These are phyloP conservation scores for Penicillium cataractarum DNA, from an alignment of 495 filamentous ascomycete genomes.

Conservation along the genomic window DNA sequence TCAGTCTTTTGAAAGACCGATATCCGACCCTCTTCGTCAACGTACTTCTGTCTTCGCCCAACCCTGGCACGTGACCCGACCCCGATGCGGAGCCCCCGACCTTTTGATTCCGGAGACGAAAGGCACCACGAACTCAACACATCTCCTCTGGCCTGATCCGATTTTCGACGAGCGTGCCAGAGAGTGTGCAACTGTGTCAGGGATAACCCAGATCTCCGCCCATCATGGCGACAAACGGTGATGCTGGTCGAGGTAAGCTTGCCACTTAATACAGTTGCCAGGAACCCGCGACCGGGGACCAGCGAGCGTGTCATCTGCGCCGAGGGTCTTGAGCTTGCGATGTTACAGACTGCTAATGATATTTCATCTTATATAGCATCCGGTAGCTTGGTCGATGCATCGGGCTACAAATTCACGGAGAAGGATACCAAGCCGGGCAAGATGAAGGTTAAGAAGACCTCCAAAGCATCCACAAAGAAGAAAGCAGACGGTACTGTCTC, in stretches of 20 bases:
- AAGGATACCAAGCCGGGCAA: slow-evolving; percentile 67
- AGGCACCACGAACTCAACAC: slow-evolving; percentile 16
- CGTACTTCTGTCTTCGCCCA: not conserved
- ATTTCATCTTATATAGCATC: slow-evolving; percentile 22
- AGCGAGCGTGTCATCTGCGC: slow-evolving; percentile 9
- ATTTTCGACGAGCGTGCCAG: slow-evolving; percentile 6
- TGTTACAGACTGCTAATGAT: slow-evolving; percentile 23
- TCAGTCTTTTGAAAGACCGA: not conserved
- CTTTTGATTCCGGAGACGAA: slow-evolving; percentile 23
- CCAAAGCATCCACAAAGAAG: slow-evolving; percentile 55
- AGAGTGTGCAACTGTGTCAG: slow-evolving; percentile 12
- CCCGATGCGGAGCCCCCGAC: slow-evolving; percentile 43
- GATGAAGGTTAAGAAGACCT: slow-evolving; percentile 71
- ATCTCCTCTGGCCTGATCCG: slow-evolving; percentile 8
- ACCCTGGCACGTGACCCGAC: slow-evolving; percentile 34
- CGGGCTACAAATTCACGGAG: slow-evolving; percentile 54
- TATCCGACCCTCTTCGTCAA: not conserved
- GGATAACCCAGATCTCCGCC: slow-evolving; percentile 7
- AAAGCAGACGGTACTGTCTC: slow-evolving; percentile 52
- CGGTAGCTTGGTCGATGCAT: slow-evolving; percentile 52
- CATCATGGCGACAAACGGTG: slow-evolving; percentile 47
- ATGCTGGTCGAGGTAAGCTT: slow-evolving; percentile 40
- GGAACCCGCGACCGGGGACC: slow-evolving; percentile 13
- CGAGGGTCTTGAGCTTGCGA: not conserved
- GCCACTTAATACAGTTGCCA: slow-evolving; percentile 4